Base-by-base conservation (phyloP, 495 filamentous ascomycete genomes). In the Parachaetomium inaequale region DNA sequence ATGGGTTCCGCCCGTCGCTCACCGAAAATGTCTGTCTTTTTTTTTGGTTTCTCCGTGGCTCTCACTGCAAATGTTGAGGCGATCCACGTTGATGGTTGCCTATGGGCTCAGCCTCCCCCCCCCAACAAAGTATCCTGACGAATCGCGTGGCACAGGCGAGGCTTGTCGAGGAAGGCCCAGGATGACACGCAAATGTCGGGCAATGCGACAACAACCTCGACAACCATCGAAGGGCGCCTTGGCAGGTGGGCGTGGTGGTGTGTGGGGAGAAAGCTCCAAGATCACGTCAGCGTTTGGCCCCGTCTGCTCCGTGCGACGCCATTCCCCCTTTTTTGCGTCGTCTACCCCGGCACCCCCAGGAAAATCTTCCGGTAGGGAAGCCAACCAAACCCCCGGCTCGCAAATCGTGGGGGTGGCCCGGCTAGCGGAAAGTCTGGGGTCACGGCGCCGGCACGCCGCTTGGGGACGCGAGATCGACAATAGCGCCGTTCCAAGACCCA, bases 271-370 rank as follows among this genome's bases (percentile, higher is more conserved):
- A 61, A 4, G 28, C 57, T 58, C 54, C 43, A 54, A 58, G 59
- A 68, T 69, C 67, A 69, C 67, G 67, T 66, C 67, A 69, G 64
- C 67, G 53, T 50, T 63, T 47, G 46, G 52, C 36, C 42, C 56
- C 56, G 51, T 54, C 59, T n/a, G 23, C 34, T 17, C 46, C 34
- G 36, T 59, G 31, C 34, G 12, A 49, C 25, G 21, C 11, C 26
- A 8, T 45, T 29, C 63, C 50, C 47, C 32, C 26, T 55, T 62
- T 63, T 54, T 45, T 25, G 7, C 21, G 7, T 59, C 31, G 34
- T 26, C 34, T 43, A 34, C 50, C 32, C 32, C 52, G 34, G 52
- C 34, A 12, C 34, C 58, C 66, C 64, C 61, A 64, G 64, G 43
- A 62, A 68, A 62, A 63, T 59, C 42, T 60, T 58, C 66, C 62